phyloP scores from a whole-genome alignment of 495 filamentous ascomycete genomes.

The Parmelia sp. region DNA sequence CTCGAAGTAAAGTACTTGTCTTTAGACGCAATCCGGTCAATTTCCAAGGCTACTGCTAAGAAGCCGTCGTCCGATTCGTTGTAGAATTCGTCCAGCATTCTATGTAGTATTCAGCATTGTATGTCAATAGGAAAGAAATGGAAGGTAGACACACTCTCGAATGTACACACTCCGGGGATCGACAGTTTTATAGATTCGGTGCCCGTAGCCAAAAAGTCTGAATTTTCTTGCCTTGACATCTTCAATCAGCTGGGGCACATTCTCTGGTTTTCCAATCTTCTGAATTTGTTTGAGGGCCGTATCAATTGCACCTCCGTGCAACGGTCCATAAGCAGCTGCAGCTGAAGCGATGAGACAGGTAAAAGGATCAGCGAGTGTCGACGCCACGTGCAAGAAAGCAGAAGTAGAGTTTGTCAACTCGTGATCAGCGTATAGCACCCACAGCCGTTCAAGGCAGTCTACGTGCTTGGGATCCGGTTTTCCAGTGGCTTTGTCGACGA shows the following conservation, averaged over 20 bases:
- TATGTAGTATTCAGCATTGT: too few species aligned
- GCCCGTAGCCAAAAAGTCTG: conserved; percentile 50
- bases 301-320: conserved; percentile 51
- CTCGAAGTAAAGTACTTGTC: conserved; percentile 46
- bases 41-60: conserved; percentile 43
- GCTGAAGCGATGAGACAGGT: conserved; percentile 37
- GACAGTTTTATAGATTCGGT: conserved; percentile 45
- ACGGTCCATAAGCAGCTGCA: conserved; percentile 42
- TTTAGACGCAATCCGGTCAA: conserved; percentile 40
- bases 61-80: conserved; percentile 36
- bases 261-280: conserved; percentile 38
- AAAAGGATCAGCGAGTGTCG: conserved; percentile 42
- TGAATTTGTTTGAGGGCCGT: conserved; percentile 41
- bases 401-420: conserved; percentile 51
- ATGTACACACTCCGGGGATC: conserved; percentile 44
- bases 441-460: conserved; percentile 37
- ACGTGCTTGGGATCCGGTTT: conserved; percentile 17
- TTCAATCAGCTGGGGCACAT: conserved; percentile 39
- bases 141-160: conserved; percentile 17
- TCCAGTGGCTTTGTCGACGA: conserved; percentile 18
- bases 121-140: too few species aligned
- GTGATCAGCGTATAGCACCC: conserved; percentile 46
- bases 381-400: conserved; percentile 45
- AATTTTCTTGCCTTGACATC: conserved; percentile 43
- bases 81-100: conserved; percentile 35